A percentile compares a stretch with the other conserved stretches of the same genome.
Conservation (phyloP, 2,329 filamentous ascomycete genomes). For the Mariannaea sp. region DNA sequence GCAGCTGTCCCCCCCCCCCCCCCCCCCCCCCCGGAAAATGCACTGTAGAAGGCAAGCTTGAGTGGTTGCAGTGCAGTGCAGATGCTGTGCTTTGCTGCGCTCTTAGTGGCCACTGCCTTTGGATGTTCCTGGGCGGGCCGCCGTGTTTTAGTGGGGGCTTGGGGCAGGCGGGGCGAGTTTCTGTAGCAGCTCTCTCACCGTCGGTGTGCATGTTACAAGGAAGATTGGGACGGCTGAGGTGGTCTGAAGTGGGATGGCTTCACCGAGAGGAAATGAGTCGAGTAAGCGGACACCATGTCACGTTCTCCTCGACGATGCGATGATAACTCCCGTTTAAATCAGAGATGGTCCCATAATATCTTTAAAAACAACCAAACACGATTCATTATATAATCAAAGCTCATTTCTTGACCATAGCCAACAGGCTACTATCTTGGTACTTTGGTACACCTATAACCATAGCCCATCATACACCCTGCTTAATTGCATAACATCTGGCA, state of each 20-base stretch:
- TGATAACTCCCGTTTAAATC: no score
- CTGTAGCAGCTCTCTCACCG: not conserved
- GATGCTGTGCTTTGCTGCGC: not conserved
- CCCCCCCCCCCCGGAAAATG: slow-evolving; percentile 8
- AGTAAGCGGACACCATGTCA: not conserved
- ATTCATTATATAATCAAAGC: no score
- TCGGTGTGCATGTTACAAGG: not conserved
- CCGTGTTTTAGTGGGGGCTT: no score
- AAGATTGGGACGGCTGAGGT: no score
- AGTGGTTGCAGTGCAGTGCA: slow-evolving; percentile 10
- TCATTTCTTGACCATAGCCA: no score
- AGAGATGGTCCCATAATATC: no score
- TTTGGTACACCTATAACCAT: no score
- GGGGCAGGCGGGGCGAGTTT: not conserved
- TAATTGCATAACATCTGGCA: slow-evolving; percentile 27
- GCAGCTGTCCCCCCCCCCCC: no score
- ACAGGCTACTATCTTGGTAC: no score
- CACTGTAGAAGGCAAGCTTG: not conserved
- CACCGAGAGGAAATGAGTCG: not conserved
- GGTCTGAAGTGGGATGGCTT: not conserved
- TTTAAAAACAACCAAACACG: no score
- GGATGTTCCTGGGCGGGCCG: not conserved
- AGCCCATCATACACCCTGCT: no score
- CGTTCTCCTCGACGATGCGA: no score
- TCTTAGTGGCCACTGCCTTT: slow-evolving; percentile 2